Evolutionary conservation across 2,329 filamentous ascomycete genomes (phyloP).

Genomic region (Beauveria sp.): DNA sequence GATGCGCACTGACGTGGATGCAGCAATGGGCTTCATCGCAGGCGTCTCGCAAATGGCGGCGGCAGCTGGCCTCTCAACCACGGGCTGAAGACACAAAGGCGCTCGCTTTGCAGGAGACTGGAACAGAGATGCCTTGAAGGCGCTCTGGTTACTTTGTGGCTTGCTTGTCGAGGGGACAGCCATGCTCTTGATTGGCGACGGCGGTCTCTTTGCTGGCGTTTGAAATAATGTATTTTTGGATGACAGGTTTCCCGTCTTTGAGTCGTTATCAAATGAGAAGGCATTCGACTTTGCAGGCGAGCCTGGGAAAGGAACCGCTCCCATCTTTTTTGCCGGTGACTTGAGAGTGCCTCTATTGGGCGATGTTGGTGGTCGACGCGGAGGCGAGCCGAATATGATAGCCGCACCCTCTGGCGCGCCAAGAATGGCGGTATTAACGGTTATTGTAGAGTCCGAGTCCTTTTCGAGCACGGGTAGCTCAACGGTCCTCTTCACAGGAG

Average conservation of each 20-base stretch:
- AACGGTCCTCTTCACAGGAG: constrained; percentile 32
- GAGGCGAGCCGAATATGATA: constrained; percentile 44
- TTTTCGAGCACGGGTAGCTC: constrained; percentile 12
- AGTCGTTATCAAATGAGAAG: constrained; percentile 8
- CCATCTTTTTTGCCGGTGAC: constrained; percentile 44
- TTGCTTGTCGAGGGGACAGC: constrained; percentile 20
- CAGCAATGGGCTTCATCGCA: constrained; percentile 28
- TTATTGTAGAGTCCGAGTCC: constrained; percentile 19
- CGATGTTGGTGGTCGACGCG: constrained; percentile 44
- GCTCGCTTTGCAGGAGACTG: constrained; percentile 46
- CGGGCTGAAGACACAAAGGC: constrained; percentile 26
- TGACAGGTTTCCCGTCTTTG: constrained; percentile 13
- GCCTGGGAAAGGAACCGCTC: constrained; percentile 22
- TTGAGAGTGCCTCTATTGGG: constrained; percentile 48
- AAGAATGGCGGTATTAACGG: constrained; percentile 20
- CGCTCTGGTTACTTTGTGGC: constrained; percentile 26
- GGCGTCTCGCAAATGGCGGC: constrained; percentile 22
- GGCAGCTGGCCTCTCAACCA: constrained; percentile 20
- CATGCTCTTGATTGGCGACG: constrained; percentile 35
- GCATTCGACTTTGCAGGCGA: constrained; percentile 23
- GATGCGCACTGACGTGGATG: constrained; percentile 23
- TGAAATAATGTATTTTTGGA: constrained; percentile 35
- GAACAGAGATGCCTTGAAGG: constrained; percentile 40
- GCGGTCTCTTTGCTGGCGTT: constrained; percentile 44
- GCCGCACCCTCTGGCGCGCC: constrained; percentile 29